Percentiles rank a stretch among this genome's conserved stretches.
Conservation (phyloP, 2,329 filamentous ascomycete species). For the Fusarium coicis region DNA sequence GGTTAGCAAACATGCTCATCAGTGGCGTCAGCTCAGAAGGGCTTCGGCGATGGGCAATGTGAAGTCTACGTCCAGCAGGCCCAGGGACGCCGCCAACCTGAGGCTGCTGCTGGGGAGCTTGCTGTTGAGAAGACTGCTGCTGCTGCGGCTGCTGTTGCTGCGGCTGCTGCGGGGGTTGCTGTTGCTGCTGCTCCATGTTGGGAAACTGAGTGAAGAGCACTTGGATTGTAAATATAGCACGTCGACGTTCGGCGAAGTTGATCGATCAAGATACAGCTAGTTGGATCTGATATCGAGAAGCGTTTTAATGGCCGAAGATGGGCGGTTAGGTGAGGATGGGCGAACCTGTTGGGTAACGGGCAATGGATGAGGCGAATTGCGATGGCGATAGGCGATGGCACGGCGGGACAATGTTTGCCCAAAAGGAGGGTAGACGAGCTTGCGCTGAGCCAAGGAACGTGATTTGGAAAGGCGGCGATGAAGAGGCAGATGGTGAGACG, state of each 20-base stretch:
- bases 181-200: conserved; percentile 67
- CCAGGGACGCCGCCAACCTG: conserved; percentile 71
- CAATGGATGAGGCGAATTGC: conserved; percentile 42
- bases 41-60: conserved; percentile 97
- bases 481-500: conserved; percentile 52
- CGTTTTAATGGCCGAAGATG: conserved; percentile 38
- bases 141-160: conserved; percentile 67
- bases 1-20: conserved; percentile 87
- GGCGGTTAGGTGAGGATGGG: conserved; percentile 38
- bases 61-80: conserved; percentile 86
- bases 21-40: conserved; percentile 96
- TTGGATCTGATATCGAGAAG: conserved; percentile 38
- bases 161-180: conserved; percentile 67
- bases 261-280: conserved; percentile 36
- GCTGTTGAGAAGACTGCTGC: conserved; percentile 67
- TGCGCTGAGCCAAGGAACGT: conserved; percentile 54
- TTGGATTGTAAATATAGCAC: conserved; percentile 47
- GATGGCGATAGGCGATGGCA: conserved; percentile 45
- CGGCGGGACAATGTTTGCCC: conserved; percentile 49
- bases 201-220: conserved; percentile 57
- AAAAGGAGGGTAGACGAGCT: conserved; percentile 54
- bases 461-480: conserved; percentile 49
- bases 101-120: conserved; percentile 58
- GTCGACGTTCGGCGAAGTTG: conserved; percentile 51
- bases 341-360: conserved; percentile 39